Base-by-base conservation (phyloP, 2,329 filamentous ascomycete genomes). In the Alternaria gaisen region DNA sequence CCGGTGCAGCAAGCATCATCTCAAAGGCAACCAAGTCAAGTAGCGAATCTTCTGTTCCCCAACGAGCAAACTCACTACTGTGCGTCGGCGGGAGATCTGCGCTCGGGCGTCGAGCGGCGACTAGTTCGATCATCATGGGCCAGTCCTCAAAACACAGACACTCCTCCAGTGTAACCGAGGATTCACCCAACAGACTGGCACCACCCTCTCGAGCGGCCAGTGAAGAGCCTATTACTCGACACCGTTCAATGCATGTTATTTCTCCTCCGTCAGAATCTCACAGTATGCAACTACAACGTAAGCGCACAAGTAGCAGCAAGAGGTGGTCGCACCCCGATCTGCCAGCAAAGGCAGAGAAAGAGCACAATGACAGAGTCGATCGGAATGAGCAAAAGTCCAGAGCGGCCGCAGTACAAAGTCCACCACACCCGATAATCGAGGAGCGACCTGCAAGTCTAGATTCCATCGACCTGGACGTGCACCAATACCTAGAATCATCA, bases 381-480 rank as follows among this genome's bases (percentile, higher is more conserved):
- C 62, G 62, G 4, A 59, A 58, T 26, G 66, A 74, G 38, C 69
- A 72, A n/a, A 61, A 63, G 42, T 42, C 52, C 18, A 54, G 50
- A 51, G 53, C 62, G 6, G 57, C 62, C 22, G 67, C 65, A 40
- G 77, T 69, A 62, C 77, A 69, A 66, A 75, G 55, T 44, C 70
- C 80, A 47, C 72, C 80, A 60, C 79, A 81, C 32, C 79, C 85
- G 0, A 79, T 86, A 14, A 83, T 86, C 1, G 90, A 93, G 61
- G 91, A 93, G 70, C 86, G 92, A 10, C 91, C 91, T 1, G 85
- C 84, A 14, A 97, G 92, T 58, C 86, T 90, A 8, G 94, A 97
- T 78, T 96, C 94, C 0, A 88, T 98, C 42, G 94, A 97, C 67
- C 87, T 94, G 72, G 92, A 93, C 1, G 93, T 99, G 1, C 88